These are phyloP conservation scores for Echites panduratus DNA, from an alignment of 257 asterid genomes.

Conservation along the genomic window DNA sequence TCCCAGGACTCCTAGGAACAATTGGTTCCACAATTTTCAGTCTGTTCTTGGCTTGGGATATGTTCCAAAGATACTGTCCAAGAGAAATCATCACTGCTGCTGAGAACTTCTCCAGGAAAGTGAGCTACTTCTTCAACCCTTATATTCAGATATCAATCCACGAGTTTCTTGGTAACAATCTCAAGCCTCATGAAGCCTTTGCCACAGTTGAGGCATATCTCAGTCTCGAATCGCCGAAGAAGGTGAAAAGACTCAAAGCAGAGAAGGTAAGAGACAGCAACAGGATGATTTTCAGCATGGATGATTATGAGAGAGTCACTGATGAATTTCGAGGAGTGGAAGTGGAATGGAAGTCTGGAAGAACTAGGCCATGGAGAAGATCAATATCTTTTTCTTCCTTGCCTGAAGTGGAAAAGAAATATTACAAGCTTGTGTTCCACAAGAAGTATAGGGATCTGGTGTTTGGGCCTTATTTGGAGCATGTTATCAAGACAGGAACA, in stretches of 20 bases:
- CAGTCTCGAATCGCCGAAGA: slow-evolving; percentile 26
- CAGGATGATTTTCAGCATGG: slow-evolving; percentile 44
- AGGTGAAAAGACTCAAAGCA: slow-evolving; percentile 42
- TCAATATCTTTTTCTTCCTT: background rate
- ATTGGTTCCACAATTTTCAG: slow-evolving; percentile 27
- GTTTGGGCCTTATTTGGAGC: slow-evolving; percentile 17
- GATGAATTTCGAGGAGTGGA: slow-evolving; percentile 33
- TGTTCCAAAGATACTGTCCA: slow-evolving; percentile 38
- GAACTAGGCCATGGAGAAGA: slow-evolving; percentile 9
- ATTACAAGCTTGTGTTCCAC: slow-evolving; percentile 24
- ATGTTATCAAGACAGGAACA: slow-evolving; percentile 22
- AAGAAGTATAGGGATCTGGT: slow-evolving; percentile 21
- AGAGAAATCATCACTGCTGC: slow-evolving; percentile 26
- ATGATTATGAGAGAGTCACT: slow-evolving; percentile 32
- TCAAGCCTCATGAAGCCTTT: slow-evolving; percentile 42
- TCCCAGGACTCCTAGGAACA: slow-evolving; percentile 29
- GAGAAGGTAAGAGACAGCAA: slow-evolving; percentile 28
- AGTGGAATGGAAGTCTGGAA: slow-evolving; percentile 36
- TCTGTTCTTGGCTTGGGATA: slow-evolving; percentile 39
- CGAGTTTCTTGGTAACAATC: slow-evolving; percentile 36
- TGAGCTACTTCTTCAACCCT: slow-evolving; percentile 34
- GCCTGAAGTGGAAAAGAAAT: slow-evolving; percentile 18
- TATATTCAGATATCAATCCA: slow-evolving; percentile 36
- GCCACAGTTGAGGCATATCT: slow-evolving; percentile 40
- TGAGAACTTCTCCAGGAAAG: slow-evolving; percentile 12